phyloP scores from a whole-genome alignment of 2,329 filamentous ascomycete genomes.

The Diaporthe sp. region DNA sequence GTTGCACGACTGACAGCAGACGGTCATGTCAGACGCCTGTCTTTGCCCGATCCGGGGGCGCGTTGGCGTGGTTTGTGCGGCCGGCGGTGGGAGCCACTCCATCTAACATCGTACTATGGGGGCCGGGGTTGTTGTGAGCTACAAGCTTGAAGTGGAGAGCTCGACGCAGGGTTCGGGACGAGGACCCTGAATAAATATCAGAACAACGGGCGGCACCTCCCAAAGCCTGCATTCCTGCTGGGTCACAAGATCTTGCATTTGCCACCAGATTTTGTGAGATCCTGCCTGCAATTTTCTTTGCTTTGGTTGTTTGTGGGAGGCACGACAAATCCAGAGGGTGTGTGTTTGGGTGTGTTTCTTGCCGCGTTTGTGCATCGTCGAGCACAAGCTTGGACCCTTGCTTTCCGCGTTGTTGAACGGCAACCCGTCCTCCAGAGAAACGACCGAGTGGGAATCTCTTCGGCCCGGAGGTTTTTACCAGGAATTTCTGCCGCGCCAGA shows the following conservation, averaged over 20 bases:
- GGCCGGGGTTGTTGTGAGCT: not conserved
- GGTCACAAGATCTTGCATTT: not conserved
- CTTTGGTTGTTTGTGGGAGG: not conserved
- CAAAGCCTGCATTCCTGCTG: not conserved
- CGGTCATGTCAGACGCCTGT: slow-evolving; percentile 28
- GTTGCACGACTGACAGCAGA: slow-evolving; percentile 39
- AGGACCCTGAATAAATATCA: slow-evolving; percentile 23
- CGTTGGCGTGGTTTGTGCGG: not conserved
- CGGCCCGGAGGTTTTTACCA: not conserved
- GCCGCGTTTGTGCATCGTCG: not conserved
- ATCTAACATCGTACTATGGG: slow-evolving; percentile 25
- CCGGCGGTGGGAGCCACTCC: not conserved
- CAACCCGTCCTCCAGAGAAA: not conserved
- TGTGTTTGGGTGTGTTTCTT: not conserved
- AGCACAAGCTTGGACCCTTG: not conserved
- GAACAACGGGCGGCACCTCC: not conserved
- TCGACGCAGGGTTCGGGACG: not conserved
- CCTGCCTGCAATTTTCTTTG: not conserved
- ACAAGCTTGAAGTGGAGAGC: not conserved
- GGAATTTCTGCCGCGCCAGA: not conserved
- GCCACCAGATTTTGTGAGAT: not conserved
- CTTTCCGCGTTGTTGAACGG: not conserved
- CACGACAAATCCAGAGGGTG: not conserved
- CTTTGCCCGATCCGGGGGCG: slow-evolving; percentile 28
- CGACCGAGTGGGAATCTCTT: not conserved